Evolutionary conservation across 495 filamentous ascomycete species (phyloP), one percentile per base, ranked within the genome.

Genomic region (Evernia prunastri): DNA sequence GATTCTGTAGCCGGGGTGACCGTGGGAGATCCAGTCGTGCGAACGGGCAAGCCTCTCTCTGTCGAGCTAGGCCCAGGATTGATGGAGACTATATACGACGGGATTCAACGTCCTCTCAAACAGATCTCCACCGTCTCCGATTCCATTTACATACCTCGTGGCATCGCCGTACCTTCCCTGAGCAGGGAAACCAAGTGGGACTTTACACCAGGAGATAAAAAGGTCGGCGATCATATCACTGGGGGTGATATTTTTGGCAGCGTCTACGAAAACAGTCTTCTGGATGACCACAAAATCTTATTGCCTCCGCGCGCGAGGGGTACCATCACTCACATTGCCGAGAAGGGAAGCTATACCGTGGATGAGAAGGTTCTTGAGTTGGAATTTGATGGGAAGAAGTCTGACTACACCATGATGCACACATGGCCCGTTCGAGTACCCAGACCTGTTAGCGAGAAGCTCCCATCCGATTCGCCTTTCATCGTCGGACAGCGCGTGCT

Each of bases 1-100:
- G 27, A n/a, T 51, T 35, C 31, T 27, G 29, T 59, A 63, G 95
- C 91, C 79, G 94, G 94, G 76, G 86, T 98, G 68, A 96, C 87
- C 56, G 93, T 98, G 71, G 94, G 95, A 70, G 94, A 98, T 72
- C 94, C 94, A 54, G 95, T 98, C 60, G 62, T 79, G 39, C 84
- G 92, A 67, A 96, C 94, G 20, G 90, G 91, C 71, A 96, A 96
- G 82, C 95, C 94, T 63, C 82, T 99, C 6, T 95, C 92, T 56
- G 94, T 99, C 73, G 95, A 99, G 77, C 86, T 97, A 60, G 94
- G 94, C 35, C 94, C 94, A 67, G 94, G 95, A 71, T 78, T 99
- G 78, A 90, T 98, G 86, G 92, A 97, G 79, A 98, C 95, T 59
- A 98, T 98, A 74, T 98, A 98, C 80, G 95, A 99, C 73, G 94